These are phyloP conservation scores for Selenicereus undatus DNA, from an alignment of 148 eudicot species.

Conservation along the genomic window DNA sequence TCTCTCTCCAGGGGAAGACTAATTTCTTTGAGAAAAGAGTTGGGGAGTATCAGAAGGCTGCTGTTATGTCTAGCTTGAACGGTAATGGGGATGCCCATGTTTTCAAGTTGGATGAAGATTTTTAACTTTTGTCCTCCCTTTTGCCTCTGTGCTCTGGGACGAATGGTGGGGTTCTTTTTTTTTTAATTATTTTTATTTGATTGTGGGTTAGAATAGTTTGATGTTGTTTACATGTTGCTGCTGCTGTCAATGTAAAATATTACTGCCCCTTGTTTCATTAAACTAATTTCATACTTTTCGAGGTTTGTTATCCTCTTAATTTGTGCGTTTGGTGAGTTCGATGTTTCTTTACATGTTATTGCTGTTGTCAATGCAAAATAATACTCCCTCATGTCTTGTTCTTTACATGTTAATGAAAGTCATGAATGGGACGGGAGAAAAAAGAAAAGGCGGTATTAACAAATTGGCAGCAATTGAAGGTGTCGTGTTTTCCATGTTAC, in stretches of 20 bases:
- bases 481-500: no score
- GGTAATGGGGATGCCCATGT: constrained; percentile 52
- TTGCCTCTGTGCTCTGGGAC: neutral
- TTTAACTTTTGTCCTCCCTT: neutral
- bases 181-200: neutral
- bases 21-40: constrained; percentile 86
- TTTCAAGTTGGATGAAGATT: constrained; percentile 70
- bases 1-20: constrained; percentile 70
- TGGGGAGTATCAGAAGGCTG: constrained; percentile 84
- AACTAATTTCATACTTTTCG: neutral
- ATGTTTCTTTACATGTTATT: no score
- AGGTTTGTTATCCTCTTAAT: neutral
- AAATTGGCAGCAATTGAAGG: neutral
- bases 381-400: no score
- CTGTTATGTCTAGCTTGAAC: constrained; percentile 61
- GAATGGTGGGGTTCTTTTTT: neutral
- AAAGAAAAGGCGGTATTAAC: neutral
- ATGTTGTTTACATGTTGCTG: neutral
- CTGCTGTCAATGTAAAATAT: neutral
- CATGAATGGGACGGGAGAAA: no score
- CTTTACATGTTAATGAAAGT: no score
- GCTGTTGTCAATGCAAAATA: no score
- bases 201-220: neutral
- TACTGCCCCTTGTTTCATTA: neutral
- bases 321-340: no score